A percentile compares a stretch with the other conserved stretches of the same genome.
These are phyloP conservation scores for Teunomyces pallodes DNA, from an alignment of 805 yeast species.

Conservation along the genomic window DNA sequence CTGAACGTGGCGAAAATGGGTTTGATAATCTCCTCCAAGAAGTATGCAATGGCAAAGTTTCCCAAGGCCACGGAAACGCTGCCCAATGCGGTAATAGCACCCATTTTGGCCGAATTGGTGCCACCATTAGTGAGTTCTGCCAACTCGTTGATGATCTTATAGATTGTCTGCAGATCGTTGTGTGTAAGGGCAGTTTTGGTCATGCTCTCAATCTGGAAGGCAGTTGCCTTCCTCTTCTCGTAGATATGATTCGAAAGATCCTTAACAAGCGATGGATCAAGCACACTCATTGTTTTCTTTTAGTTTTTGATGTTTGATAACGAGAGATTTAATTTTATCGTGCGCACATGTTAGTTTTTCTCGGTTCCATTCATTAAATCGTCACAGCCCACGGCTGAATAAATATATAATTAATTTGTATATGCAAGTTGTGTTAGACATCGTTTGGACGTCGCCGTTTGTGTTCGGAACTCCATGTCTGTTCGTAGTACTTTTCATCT, in stretches of 20 bases:
- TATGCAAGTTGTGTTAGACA: background rate
- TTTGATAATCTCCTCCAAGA: slow-evolving; percentile 80
- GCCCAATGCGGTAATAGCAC: slow-evolving; percentile 93
- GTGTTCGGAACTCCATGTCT: slow-evolving; percentile 14
- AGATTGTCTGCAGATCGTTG: slow-evolving; percentile 59
- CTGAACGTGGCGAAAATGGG: slow-evolving; percentile 95
- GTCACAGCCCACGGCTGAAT: slow-evolving; percentile 1
- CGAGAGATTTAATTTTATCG: background rate
- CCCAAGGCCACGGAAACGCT: slow-evolving; percentile 95
- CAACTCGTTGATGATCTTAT: slow-evolving; percentile 67
- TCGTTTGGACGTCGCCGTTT: background rate
- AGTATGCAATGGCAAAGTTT: slow-evolving; percentile 73
- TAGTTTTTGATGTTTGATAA: background rate
- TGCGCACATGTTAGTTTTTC: background rate
- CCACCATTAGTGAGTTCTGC: slow-evolving; percentile 74
- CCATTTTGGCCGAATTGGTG: slow-evolving; percentile 75
- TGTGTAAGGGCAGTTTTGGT: slow-evolving; percentile 66
- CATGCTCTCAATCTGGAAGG: slow-evolving; percentile 68
- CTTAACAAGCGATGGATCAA: slow-evolving; percentile 38
- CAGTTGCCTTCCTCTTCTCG: slow-evolving; percentile 47
- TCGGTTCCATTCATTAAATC: background rate
- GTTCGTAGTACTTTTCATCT: slow-evolving; percentile 17
- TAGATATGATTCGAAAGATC: slow-evolving; percentile 45
- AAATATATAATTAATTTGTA: slow-evolving; percentile 2
- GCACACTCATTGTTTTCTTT: slow-evolving; percentile 13